A percentile compares a stretch with the other conserved stretches of the same genome.
phyloP scores from a whole-genome alignment of 2,329 filamentous ascomycete species.

The Chaetomiaceae sp. region DNA sequence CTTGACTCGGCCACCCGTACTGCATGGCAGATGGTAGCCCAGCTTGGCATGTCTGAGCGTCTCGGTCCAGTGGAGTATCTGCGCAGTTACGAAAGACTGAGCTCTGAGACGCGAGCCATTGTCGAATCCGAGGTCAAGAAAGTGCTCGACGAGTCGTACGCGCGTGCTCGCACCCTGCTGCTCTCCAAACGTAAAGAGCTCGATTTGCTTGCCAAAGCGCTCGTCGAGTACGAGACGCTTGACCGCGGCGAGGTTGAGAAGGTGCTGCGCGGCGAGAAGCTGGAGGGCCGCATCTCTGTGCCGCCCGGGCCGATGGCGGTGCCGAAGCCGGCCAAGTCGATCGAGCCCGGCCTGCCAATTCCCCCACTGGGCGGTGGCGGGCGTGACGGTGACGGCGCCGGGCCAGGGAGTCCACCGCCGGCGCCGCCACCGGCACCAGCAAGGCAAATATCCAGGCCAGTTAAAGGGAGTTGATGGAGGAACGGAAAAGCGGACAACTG shows the following conservation, averaged over 20 bases:
- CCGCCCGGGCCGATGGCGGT: constrained; percentile 62
- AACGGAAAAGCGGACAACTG: background rate
- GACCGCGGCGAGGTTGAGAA: constrained; percentile 85
- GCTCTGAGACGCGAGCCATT: constrained; percentile 76
- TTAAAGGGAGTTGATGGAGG: background rate
- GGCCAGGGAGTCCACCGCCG: constrained; percentile 30
- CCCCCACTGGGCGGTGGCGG: constrained; percentile 20
- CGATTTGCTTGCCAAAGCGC: constrained; percentile 79
- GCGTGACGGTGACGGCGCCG: constrained; percentile 12
- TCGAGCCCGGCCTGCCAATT: constrained; percentile 23
- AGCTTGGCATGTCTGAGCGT: constrained; percentile 81
- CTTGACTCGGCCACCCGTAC: constrained; percentile 75
- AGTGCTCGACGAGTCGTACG: constrained; percentile 75
- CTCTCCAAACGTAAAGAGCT: constrained; percentile 75
- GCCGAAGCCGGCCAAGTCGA: constrained; percentile 40
- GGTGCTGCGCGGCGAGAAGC: constrained; percentile 80
- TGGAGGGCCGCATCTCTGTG: constrained; percentile 63
- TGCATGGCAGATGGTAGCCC: constrained; percentile 83
- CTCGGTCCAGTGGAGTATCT: constrained; percentile 88
- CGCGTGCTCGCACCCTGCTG: constrained; percentile 68
- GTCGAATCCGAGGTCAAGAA: constrained; percentile 88
- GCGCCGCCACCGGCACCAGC: constrained; percentile 32
- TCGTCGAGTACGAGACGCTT: constrained; percentile 92
- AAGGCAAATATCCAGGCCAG: background rate
- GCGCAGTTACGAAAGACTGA: constrained; percentile 74